Conservation (phyloP, 495 filamentous ascomycete species). For the Cladorrhinum samala region DNA sequence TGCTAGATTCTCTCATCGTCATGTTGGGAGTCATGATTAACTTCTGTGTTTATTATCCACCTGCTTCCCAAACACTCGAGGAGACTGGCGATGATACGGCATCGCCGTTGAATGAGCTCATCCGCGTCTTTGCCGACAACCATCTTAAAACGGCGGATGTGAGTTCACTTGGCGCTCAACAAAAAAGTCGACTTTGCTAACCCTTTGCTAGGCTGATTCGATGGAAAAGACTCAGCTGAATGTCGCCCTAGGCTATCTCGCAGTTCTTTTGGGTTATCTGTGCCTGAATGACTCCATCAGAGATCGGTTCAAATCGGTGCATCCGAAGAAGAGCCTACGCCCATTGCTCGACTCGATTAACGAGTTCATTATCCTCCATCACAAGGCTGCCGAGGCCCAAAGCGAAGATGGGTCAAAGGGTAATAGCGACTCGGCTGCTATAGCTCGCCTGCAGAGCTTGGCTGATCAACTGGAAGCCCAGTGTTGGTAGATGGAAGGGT, state of each 20-base stretch:
- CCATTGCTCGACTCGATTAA: constrained; percentile 69
- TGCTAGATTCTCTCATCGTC: constrained; percentile 68
- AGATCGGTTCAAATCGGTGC: constrained; percentile 41
- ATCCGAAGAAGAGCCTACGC: constrained; percentile 55
- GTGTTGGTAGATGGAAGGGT: not conserved
- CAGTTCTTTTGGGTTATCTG: constrained; percentile 75
- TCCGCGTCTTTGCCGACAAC: constrained; percentile 48
- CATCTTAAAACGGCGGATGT: constrained; percentile 44
- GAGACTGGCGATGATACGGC: constrained; percentile 17
- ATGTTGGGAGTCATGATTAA: constrained; percentile 84
- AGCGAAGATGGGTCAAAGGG: constrained; percentile 43
- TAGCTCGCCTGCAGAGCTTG: constrained; percentile 51
- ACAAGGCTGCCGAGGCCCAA: constrained; percentile 58
- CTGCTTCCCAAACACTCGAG: constrained; percentile 38
- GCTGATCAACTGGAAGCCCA: constrained; percentile 28
- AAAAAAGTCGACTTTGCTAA: constrained; percentile 34
- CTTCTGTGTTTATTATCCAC: constrained; percentile 67
- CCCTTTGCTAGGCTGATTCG: constrained; percentile 63
- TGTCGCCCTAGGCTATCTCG: constrained; percentile 85
- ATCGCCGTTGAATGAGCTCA: constrained; percentile 40
- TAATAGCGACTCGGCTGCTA: constrained; percentile 43
- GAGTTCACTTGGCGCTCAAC: constrained; percentile 37
- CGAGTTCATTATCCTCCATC: constrained; percentile 76
- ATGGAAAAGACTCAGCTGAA: constrained; percentile 77
- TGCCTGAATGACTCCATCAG: constrained; percentile 54